Evolutionary conservation across 139 green algal genomes (phyloP).

Genomic region (Spirogloea muscicola): DNA sequence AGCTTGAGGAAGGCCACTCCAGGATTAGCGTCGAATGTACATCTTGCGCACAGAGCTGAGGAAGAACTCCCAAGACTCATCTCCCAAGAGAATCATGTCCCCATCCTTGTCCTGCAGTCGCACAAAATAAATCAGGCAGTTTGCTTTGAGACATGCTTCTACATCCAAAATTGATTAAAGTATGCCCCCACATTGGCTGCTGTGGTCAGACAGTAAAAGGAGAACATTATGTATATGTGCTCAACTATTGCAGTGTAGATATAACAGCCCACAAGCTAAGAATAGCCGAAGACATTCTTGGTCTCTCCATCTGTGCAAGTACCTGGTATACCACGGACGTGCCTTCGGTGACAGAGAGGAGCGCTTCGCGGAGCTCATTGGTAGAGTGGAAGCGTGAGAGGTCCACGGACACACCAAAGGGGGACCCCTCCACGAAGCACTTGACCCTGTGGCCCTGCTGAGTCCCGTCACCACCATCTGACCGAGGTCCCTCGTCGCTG

Average conservation of each 20-base stretch:
- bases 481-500: too few relatives aligned
- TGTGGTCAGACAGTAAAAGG: too few relatives aligned
- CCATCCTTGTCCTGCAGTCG: conserved; percentile 30
- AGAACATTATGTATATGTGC: too few relatives aligned
- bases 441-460: conserved; percentile 27
- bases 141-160: too few relatives aligned
- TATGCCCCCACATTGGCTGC: too few relatives aligned
- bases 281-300: too few relatives aligned
- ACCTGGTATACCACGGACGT: conserved; percentile 36
- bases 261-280: too few relatives aligned
- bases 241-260: too few relatives aligned
- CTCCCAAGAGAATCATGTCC: conserved; percentile 47
- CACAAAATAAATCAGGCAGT: too few relatives aligned
- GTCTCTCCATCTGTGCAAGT: too few relatives aligned
- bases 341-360: conserved; percentile 30
- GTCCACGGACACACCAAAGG: conserved; percentile 40
- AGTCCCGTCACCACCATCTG: conserved; percentile 2
- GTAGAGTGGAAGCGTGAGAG: conserved; percentile 36
- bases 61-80: conserved; percentile 43
- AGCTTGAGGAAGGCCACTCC: too few relatives aligned
- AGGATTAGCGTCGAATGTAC: conserved; percentile 43
- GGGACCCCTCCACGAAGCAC: conserved; percentile 45
- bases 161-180: too few relatives aligned
- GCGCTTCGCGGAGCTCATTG: conserved; percentile 28
- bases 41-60: conserved; percentile 23